Conservation (phyloP, 345 rosid species). For the Eucalyptus viminalis region DNA sequence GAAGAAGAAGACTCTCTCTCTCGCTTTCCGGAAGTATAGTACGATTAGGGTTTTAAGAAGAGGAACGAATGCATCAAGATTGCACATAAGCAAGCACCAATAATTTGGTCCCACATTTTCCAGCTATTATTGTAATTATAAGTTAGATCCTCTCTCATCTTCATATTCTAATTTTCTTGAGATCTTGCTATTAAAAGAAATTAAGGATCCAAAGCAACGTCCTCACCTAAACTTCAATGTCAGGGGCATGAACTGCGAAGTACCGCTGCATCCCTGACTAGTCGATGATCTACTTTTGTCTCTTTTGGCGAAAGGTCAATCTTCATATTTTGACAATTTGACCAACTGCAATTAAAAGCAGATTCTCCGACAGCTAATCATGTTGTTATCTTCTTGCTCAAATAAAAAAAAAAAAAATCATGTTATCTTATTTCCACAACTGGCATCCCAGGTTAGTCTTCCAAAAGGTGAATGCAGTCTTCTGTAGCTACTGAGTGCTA, state of each 20-base stretch:
- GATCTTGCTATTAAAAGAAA: not conserved
- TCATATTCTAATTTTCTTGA: not conserved
- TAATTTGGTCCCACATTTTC: not conserved
- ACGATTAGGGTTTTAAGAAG: not conserved
- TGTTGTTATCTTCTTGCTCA: not conserved
- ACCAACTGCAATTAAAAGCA: not conserved
- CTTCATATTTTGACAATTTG: not conserved
- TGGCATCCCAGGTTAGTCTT: not conserved
- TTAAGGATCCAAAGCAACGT: not conserved
- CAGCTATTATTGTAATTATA: not conserved
- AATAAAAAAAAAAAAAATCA: not conserved
- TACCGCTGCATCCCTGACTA: not conserved
- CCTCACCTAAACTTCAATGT: not conserved
- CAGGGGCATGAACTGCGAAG: not conserved
- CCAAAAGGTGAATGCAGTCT: not conserved
- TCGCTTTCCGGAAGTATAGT: not conserved
- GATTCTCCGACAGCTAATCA: not conserved
- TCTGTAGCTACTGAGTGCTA: not conserved
- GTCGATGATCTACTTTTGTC: not conserved
- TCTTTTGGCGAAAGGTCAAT: not conserved
- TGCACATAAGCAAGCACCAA: not conserved
- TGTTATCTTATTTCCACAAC: not conserved
- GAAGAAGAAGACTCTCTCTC: not conserved
- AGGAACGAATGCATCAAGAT: not conserved
- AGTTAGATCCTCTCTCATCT: not conserved